Evolutionary conservation across 768 basidiomycete species (phyloP).

Genomic region (Polyporus arcularius): DNA sequence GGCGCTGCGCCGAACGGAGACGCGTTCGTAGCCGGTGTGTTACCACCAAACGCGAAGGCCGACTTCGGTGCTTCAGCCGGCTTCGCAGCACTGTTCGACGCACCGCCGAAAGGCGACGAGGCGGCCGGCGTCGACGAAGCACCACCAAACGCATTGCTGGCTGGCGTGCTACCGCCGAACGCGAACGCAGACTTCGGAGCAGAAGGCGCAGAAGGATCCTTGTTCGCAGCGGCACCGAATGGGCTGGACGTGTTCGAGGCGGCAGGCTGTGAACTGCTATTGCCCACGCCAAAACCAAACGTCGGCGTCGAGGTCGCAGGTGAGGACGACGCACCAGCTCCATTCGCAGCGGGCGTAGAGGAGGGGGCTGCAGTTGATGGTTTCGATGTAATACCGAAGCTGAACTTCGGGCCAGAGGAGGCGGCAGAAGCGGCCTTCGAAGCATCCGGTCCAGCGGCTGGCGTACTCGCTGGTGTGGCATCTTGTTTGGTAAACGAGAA

Average conservation of each 20-base stretch:
- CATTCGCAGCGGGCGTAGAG: constrained; percentile 3
- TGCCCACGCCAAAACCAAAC: constrained; percentile 16
- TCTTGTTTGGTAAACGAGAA: constrained; percentile 9
- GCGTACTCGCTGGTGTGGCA: not conserved
- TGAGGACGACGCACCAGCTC: not conserved
- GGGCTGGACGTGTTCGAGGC: not conserved
- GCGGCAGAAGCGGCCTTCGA: not conserved
- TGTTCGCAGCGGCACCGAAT: constrained; percentile 2
- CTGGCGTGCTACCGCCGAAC: not conserved
- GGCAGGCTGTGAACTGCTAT: not conserved
- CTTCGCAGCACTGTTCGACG: constrained; percentile 12
- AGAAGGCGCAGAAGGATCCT: not conserved
- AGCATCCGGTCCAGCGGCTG: not conserved
- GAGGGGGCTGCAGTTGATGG: not conserved
- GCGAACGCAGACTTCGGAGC: constrained; percentile 4
- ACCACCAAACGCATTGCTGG: constrained; percentile 1
- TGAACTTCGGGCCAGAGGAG: constrained; percentile 16
- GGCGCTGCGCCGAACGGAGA: not conserved
- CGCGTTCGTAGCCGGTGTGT: not conserved
- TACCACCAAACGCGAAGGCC: constrained; percentile 12
- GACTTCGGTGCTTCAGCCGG: constrained; percentile 21
- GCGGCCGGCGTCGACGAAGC: not conserved
- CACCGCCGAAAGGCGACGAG: not conserved
- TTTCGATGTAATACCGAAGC: constrained; percentile 11
- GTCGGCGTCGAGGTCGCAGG: constrained; percentile 9